Base-by-base conservation (phyloP, 1,139 yeast genomes). In the Hansenula lynferdii region DNA sequence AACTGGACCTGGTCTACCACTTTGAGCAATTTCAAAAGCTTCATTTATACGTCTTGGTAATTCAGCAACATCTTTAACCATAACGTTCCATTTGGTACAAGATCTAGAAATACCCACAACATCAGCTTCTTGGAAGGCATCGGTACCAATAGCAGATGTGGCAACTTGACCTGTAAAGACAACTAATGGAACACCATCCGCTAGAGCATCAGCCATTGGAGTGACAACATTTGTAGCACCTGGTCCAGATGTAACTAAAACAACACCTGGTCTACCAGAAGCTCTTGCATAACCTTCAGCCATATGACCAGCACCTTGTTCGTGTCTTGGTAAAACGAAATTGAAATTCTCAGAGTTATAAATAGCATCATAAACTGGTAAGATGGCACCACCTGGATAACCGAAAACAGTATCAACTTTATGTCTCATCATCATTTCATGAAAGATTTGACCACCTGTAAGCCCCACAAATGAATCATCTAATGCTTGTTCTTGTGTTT, bases 281-380 rank as follows among this genome's bases (percentile, higher is more conserved):
- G 95, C 98, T 53, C 95, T 75, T 41, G 98, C 97, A 55, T 92
- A 92, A 45, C 98, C 98, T 69, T 92, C 97, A 39, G 98, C 98
- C 98, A 92, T 92, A 65, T 92, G 98, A 37, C 98, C 98, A 18
- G 98, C 98, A 63, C 98, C 98, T 68, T 92, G 98, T 65, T 92
- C 98, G 61, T 92, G 98, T 58, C 95, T 79, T 38, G 98, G 98
- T 53, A 92, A 71, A 42, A 92, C 86, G 61, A 92, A 92, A 51
- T 81, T 80, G 72, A 92, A 90, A 56, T 84, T 78, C 42, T 84
- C 82, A 14, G 96, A 85, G 68, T 90, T 85, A 71, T 85, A 85
- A 54, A 92, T 92, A 51, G 97, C 98, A 61, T 92, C 98, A 59
- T 85, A 92, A 24, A 92, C 98, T 19, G 98, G 97, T 56, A 92